Percentiles rank a stretch among this genome's conserved stretches.
phyloP scores from a whole-genome alignment of 2,329 filamentous ascomycete genomes.

The Botryotinia narcissicola region DNA sequence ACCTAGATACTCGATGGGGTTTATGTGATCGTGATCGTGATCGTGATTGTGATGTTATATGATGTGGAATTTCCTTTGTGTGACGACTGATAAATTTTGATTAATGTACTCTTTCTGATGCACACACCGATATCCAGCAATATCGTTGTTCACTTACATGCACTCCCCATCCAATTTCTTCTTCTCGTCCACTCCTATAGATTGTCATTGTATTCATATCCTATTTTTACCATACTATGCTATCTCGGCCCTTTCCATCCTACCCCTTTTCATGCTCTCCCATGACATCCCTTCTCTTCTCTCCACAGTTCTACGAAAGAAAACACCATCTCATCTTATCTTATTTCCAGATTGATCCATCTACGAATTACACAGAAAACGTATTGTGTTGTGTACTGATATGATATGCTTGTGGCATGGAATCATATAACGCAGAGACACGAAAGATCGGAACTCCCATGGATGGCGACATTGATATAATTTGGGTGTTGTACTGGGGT shows the following conservation, averaged over 20 bases:
- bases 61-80: neutral
- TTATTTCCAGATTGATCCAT: rapidly evolving
- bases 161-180: rapidly evolving
- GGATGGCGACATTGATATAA: no score
- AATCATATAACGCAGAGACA: neutral
- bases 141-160: neutral
- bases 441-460: neutral
- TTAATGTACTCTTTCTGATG: neutral
- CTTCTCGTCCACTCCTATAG: rapidly evolving
- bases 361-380: no score
- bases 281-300: no score
- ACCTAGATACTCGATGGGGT: no score
- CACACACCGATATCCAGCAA: neutral
- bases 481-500: neutral
- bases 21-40: neutral
- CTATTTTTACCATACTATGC: no score
- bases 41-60: neutral
- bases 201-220: neutral
- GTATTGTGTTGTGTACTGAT: no score
- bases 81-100: no score
- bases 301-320: neutral
- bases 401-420: no score
- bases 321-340: rapidly evolving
- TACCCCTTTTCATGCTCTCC: no score
- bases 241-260: no score